Percentiles rank a stretch among this genome's conserved stretches.
Evolutionary conservation across 495 filamentous ascomycete species (phyloP).

Genomic region (Tuber magnatum): DNA sequence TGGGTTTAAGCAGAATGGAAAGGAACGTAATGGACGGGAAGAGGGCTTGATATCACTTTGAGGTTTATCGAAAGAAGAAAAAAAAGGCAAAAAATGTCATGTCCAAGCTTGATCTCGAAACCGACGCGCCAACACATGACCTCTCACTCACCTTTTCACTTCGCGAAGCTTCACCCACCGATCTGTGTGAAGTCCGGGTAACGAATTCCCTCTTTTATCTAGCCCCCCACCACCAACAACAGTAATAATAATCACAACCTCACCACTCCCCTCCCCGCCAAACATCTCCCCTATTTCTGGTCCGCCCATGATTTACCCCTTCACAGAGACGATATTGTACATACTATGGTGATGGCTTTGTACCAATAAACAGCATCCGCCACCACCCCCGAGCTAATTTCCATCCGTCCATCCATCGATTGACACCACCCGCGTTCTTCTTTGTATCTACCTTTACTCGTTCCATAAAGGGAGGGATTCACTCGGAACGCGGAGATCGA

Average conservation of each 20-base stretch:
- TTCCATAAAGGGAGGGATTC: constrained; percentile 1
- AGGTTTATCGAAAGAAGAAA: background rate
- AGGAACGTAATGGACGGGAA: background rate
- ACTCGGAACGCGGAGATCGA: constrained; percentile 3
- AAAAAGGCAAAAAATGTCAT: background rate
- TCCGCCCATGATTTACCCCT: background rate
- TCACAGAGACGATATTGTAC: background rate
- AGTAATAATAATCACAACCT: background rate
- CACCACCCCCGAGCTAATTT: background rate
- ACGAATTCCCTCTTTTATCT: background rate
- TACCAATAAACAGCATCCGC: background rate
- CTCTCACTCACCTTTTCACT: background rate
- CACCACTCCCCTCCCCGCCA: background rate
- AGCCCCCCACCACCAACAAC: background rate
- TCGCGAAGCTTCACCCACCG: background rate
- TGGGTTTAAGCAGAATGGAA: background rate
- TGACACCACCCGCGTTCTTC: background rate
- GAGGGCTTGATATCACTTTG: background rate
- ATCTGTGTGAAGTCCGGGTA: background rate
- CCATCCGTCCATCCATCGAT: background rate
- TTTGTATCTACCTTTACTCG: background rate
- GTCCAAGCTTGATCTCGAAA: background rate
- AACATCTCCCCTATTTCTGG: background rate
- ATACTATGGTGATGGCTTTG: background rate
- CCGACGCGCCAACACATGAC: background rate